Base-by-base conservation (phyloP, 345 rosid genomes). In the Eucalyptus camaldulensis region DNA sequence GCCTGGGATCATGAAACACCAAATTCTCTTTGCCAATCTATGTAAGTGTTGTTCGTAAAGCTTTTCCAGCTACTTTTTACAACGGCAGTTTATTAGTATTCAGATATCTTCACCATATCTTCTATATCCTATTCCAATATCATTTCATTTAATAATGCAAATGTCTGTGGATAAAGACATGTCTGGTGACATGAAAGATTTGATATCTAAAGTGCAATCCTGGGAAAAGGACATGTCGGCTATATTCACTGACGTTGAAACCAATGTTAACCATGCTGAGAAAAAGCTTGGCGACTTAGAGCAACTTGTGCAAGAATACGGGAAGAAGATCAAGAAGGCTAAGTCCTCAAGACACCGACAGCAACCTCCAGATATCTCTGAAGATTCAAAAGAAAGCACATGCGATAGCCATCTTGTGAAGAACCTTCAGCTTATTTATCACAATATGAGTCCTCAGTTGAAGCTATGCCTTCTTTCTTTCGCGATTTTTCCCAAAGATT, bases 341-440 rank as follows among this genome's bases (percentile, higher is more conserved):
- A 53, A 53, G 58, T 67, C 22, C 4, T 0, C 40, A 8, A 0
- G 19, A 67, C 0, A 31, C 21, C 40, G 0, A 8, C 10, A 4
- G 0, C 80, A 14, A n/a, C 0, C 0, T 67, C 40, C 0, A 15
- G 33, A 14, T n/a, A 31, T 67, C 80, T 15, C 40, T 31, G 0
- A 31, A 67, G 80, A 15, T 4, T 15, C 40, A 7, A 14, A 67
- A 67, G 80, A n/a, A n/a, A 67, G 80, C 58, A 53, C 58, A 21
- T 53, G 25, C 0, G 58, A 53, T 53, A 67, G 9, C 80, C 80
- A 0, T 67, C 40, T 67, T 67, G 14, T 67, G 80, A 4, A 1
- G 40, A 67, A 15, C 21, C 80, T 67, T 67, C 40, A 31, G 80
- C 40, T 31, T 67, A 31, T 16, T 31, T 16, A 67, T n/a, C 80